A percentile compares a stretch with the other conserved stretches of the same genome.
These are phyloP conservation scores for Scalesia atractyloides DNA, from an alignment of 129 eudicot genomes.

Conservation along the genomic window DNA sequence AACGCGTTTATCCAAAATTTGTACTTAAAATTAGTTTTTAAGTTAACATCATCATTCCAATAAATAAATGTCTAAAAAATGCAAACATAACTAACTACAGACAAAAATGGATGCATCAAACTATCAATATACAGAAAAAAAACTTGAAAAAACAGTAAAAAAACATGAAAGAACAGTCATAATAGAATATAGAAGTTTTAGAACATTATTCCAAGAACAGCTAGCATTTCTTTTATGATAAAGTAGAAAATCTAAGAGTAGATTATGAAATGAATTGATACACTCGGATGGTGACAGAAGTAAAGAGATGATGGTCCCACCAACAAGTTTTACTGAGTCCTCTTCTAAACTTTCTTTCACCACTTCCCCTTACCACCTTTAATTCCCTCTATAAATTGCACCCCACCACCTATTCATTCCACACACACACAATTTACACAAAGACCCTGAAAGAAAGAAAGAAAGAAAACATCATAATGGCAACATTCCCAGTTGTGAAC, in stretches of 20 bases:
- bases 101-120: background rate
- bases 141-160: too few species aligned
- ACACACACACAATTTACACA: slow-evolving; percentile 8
- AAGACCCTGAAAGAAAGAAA: background rate
- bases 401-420: slow-evolving; percentile 19
- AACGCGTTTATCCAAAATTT: too few species aligned
- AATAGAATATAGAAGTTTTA: background rate
- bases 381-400: slow-evolving; percentile 57
- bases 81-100: too few species aligned
- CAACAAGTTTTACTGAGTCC: slow-evolving; percentile 26
- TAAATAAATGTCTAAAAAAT: too few species aligned
- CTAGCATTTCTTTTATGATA: too few species aligned
- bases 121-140: too few species aligned
- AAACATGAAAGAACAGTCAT: too few species aligned
- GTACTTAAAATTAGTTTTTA: too few species aligned
- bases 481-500: slow-evolving; percentile 69
- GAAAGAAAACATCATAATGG: slow-evolving; percentile 15
- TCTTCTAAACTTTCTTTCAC: slow-evolving; percentile 21
- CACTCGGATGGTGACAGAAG: slow-evolving; percentile 1
- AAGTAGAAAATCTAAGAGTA: background rate
- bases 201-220: too few species aligned
- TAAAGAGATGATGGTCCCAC: slow-evolving; percentile 32
- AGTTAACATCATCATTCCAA: too few species aligned
- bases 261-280: background rate
- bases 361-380: slow-evolving; percentile 1